Evolutionary conservation across 805 yeast species (phyloP), one percentile per base, ranked within the genome.

Genomic region (Candida maltosa): DNA sequence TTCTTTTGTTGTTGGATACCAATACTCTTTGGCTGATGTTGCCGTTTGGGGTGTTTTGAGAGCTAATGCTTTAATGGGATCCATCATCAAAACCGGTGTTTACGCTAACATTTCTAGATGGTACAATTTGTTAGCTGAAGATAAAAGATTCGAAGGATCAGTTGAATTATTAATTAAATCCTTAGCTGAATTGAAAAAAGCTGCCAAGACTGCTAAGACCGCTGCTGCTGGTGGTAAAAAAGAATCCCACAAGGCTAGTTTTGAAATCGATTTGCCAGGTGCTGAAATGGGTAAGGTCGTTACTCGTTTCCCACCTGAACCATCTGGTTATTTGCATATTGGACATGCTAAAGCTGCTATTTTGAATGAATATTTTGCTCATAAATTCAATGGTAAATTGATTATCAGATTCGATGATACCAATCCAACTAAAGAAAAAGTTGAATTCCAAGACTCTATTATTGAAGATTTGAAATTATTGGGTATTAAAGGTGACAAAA

Each of bases 281-380:
- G 99, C 99, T 40, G 80, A 76, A 53, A 80, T 83, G 39, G 99
- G 99, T 46, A 71, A 89, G 65, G 99, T 93, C 39, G 97, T 94
- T 36, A 94, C 98, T 36, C 84, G 99, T 69, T 93, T 93, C 80
- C 98, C 96, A 34, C 99, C 99, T 46, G 99, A 93, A 71, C 99
- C 99, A 41, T 86, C 95, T 68, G 99, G 99, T 69, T 93, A 89
- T 65, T 76, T 93, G 65, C 99, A 93, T 67, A 93, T 93, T 66
- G 99, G 99, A 49, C 99, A 93, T 60, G 98, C 96, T 42, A 93
- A 93, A 67, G 98, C 98, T 43, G 99, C 99, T 37, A 74, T 93
- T 40, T 76, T 93, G 59, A 93, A 93, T 70, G 93, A 93, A 66
- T 91, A 89, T 70, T 91, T 93, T 69, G 98, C 99, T 32, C 82